Evolutionary conservation across 1,139 yeast species (phyloP).

Genomic region (Taphrina flavorubra): DNA sequence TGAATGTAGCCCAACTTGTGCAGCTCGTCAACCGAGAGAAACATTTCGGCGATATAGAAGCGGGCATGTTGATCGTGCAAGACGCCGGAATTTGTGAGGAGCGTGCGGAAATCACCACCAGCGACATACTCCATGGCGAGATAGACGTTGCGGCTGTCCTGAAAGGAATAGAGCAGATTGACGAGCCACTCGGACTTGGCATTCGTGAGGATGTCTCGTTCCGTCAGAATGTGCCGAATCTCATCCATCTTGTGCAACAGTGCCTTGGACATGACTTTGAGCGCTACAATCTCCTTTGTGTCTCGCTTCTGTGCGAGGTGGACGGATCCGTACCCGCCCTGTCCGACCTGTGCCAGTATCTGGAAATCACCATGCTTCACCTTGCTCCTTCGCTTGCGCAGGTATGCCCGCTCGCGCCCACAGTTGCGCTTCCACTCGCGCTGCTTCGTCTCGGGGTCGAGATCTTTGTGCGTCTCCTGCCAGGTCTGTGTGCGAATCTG

Average conservation of each 20-base stretch:
- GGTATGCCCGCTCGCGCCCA: constrained; percentile 80
- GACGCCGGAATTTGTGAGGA: constrained; percentile 89
- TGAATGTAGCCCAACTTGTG: constrained; percentile 97
- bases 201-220: constrained; percentile 92
- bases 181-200: constrained; percentile 97
- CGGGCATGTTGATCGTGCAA: constrained; percentile 94
- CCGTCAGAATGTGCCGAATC: constrained; percentile 93
- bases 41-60: constrained; percentile 95
- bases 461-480: constrained; percentile 51
- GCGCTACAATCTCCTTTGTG: constrained; percentile 92
- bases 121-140: constrained; percentile 99
- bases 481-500: constrained; percentile 78
- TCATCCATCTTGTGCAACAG: constrained; percentile 87
- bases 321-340: constrained; percentile 99
- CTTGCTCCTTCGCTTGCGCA: constrained; percentile 86
- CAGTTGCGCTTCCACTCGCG: constrained; percentile 80
- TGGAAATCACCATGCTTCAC: constrained; percentile 95
- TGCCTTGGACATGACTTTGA: constrained; percentile 88
- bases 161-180: constrained; percentile 90
- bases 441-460: constrained; percentile 51
- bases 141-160: constrained; percentile 85
- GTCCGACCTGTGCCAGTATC: constrained; percentile 97
- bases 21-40: constrained; percentile 87
- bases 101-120: constrained; percentile 97
- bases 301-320: constrained; percentile 92